Evolutionary conservation across 225 moss, liverwort and hornwort genomes (phyloP), one percentile per base, ranked within the genome.

Genomic region (Anthoceros angustus): DNA sequence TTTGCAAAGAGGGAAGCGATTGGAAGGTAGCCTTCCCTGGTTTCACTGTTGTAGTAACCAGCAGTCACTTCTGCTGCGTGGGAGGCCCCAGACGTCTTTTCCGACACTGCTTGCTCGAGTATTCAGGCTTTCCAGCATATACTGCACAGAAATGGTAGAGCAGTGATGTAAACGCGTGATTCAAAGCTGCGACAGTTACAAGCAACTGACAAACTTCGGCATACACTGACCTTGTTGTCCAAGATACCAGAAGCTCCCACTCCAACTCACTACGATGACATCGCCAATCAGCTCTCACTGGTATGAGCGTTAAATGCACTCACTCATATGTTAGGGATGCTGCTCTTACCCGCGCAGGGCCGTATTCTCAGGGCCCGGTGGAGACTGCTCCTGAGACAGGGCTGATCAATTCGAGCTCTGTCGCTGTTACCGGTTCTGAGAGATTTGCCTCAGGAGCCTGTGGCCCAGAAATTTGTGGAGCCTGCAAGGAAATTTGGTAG

Each of bases 41-140:
- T 71, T 10, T 23, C 63, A 62, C 77, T 75, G n/a, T 86, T 89
- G 79, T 84, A 81, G 60, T 76, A 89, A 0, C 89, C 89, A n/a
- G 84, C 82, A 6, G 79, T 67, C 40, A 86, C 75, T 70, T 89
- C 89, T 0, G 89, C 84, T 4, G 84, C 89, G 12, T 89, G 89
- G 39, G 86, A 80, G 42, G 11, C 41, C 68, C 77, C 78, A 86
- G 3, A 80, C 49, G 10, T 69, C 70, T 18, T 72, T 68, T 7
- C 78, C 78, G 41, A n/a, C 64, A 6, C 7, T 62, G 6, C 69
- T 62, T 0, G 88, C 86, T 0, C 75, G 70, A 16, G 42, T 69
- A 74, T 80, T 74, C 71, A 89, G 72, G 64, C 74, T 79, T 65
- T 70, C 46, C 43, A 72, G 25, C 11, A 86, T 68, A 63, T 86